A percentile compares a stretch with the other conserved stretches of the same genome.
Evolutionary conservation across 2,329 filamentous ascomycete species (phyloP).

Genomic region (Cordyceps javanica): DNA sequence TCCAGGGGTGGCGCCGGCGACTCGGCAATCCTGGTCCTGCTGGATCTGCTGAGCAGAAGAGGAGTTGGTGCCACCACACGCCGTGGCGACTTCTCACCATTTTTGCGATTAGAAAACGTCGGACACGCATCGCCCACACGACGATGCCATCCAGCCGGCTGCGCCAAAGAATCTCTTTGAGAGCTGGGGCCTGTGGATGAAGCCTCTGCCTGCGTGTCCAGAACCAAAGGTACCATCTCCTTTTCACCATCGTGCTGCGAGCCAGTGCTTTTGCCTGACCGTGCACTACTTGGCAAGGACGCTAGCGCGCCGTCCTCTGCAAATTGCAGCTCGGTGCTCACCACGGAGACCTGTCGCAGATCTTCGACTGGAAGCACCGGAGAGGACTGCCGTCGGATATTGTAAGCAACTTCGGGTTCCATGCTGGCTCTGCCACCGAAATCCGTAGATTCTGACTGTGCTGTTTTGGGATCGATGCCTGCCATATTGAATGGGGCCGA

Average conservation of each 20-base stretch:
- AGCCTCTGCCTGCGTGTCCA: conserved; percentile 28
- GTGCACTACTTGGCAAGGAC: conserved; percentile 2
- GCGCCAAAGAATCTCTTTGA: conserved; percentile 8
- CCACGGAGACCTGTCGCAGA: conserved; percentile 13
- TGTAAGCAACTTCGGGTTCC: conserved; percentile 4
- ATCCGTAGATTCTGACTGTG: neutral
- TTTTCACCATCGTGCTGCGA: neutral
- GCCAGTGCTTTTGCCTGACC: neutral
- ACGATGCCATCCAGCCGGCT: conserved; percentile 40
- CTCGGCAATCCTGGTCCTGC: conserved; percentile 38
- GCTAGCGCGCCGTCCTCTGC: neutral
- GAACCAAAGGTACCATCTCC: conserved; percentile 38
- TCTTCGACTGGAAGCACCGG: conserved; percentile 40
- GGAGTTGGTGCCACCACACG: conserved; percentile 53
- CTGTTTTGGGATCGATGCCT: neutral
- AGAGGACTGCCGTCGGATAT: conserved; percentile 41
- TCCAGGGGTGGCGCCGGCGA: conserved; percentile 48
- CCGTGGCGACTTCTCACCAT: conserved; percentile 34
- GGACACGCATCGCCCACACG: conserved; percentile 54
- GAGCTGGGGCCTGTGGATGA: conserved; percentile 1
- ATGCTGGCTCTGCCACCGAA: neutral
- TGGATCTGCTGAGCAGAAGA: conserved; percentile 40
- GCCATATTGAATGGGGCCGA: neutral
- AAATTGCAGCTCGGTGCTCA: neutral
- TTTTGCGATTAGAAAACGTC: conserved; percentile 50